Evolutionary conservation across 1,284 basidiomycete genomes (phyloP), one percentile per base, ranked within the genome.

Genomic region (Xanthoconium separans): DNA sequence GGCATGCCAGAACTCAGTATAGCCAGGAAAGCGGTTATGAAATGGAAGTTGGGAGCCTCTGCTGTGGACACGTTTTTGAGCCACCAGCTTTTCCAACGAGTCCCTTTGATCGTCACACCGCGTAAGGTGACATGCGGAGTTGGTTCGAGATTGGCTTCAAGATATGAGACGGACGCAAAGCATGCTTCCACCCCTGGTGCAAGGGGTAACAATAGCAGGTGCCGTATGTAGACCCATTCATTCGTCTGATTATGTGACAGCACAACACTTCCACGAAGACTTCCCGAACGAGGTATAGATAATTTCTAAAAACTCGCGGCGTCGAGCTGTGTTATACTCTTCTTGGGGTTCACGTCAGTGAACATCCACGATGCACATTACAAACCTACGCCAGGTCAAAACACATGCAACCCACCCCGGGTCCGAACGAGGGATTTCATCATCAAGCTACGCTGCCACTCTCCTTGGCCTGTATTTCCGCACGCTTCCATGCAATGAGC

Each of bases 401-500:
- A 7, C 29, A 20, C 42, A 39, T 36, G 22, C 20, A 39, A 2
- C 41, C 33, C 30, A 51, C 46, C 6, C 36, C 24, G 24, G 24
- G 24, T 6, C 24, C 40, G 15, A 33, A 33, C 33, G 12, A 7
- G 36, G 27, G 37, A 30, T 30, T 40, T 56, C 54, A 55, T 69
- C 54, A 54, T 69, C 51, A 65, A 37, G 50, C 53, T 27, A 41
- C 33, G 13, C 34, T 58, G 65, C 55, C 31, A 51, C 60, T 18
- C 50, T 53, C 24, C n/a, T 64, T 69, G 64, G 56, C 72, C 66
- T 59, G 71, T 66, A 89, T 80, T 63, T 85, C 74, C 33, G 73
- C 77, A 43, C 82, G 79, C 71, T 85, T 88, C 70, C 81, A 74
- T 29, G 79, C 78, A 40, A 89, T 69, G 33, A 89, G 72, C 46